Base-by-base conservation (phyloP, 2,329 filamentous ascomycete genomes). In the Venturia nashicola region DNA sequence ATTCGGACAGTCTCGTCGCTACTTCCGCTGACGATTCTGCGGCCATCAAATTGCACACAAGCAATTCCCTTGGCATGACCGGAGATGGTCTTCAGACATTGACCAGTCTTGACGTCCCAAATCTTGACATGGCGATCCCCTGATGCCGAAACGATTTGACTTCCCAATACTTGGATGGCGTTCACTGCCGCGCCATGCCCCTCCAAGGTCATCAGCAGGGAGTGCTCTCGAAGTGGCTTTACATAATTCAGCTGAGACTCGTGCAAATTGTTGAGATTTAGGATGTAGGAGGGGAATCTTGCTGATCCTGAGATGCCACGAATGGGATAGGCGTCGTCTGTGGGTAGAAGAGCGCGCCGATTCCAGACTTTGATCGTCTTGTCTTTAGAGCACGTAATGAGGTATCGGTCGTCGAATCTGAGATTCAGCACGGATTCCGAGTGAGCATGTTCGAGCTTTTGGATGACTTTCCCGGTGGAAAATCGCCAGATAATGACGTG, bases 331-430 rank as follows among this genome's bases (percentile, higher is more conserved):
- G 73, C 71, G 5, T 74, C 70, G 55, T 76, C 74, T 11, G 75
- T 75, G 1, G 74, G 71, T 61, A 71, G 66, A 57, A 80, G 71
- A 62, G 74, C 71, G 20, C 79, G 82, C 5, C 94, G 86, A 73
- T 93, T 97, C 83, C 96, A 99, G 20, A 99, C 86, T 75, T 97
- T 97, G 79, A 99, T 96, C 0, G 88, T 88, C 74, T 92, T 95
- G 75, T 99, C 94, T 74, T 99, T 99, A 60, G 93, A 97, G 71
- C 94, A 97, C 0, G 94, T 99, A 14, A 97, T 91, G 4, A 99
- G 81, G 67, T 95, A 95, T 9, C 90, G 85, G 68, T 90, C 87
- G 72, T 97, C 92, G 68, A 97, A 99, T 66, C 90, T 85, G 64
- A 99, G 85, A 71, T 97, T 97, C 18, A 99, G 79, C 0, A 99